These are phyloP conservation scores for Aspergillus pseudoglaucus DNA, from an alignment of 2,329 filamentous ascomycete genomes.

Conservation along the genomic window DNA sequence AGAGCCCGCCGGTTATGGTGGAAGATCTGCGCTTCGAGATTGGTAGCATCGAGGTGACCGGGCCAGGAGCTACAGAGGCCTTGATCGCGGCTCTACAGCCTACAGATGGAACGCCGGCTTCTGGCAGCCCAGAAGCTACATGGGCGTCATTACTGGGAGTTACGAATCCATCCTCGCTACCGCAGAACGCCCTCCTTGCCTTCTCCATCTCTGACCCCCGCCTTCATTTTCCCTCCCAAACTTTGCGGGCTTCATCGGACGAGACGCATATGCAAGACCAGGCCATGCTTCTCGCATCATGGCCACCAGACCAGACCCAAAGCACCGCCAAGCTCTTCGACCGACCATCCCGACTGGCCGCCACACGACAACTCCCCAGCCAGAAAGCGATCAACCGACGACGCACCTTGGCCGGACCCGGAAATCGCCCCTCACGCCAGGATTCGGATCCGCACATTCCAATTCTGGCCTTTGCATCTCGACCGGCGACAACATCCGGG, in stretches of 20 bases:
- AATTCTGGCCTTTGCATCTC: constrained; percentile 60
- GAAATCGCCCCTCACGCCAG: constrained; percentile 53
- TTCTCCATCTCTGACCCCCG: constrained; percentile 76
- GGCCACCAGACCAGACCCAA: constrained; percentile 56
- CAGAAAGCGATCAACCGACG: constrained; percentile 78
- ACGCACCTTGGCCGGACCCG: constrained; percentile 57
- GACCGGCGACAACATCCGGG: constrained; percentile 30
- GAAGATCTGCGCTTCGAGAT: constrained; percentile 66
- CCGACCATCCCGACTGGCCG: constrained; percentile 57
- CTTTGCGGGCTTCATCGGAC: constrained; percentile 36
- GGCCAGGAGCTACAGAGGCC: constrained; percentile 72
- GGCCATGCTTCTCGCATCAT: constrained; percentile 57
- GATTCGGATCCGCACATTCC: constrained; percentile 69
- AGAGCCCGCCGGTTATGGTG: constrained; percentile 55
- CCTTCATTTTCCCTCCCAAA: constrained; percentile 66
- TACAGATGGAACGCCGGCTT: constrained; percentile 10
- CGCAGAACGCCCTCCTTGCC: constrained; percentile 61
- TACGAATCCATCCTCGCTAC: constrained; percentile 63
- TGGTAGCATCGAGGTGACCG: constrained; percentile 63
- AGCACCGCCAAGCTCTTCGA: constrained; percentile 58
- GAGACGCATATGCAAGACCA: constrained; percentile 39
- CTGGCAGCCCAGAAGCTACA: constrained; percentile 28
- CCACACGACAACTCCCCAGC: constrained; percentile 59
- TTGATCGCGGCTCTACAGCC: constrained; percentile 62
- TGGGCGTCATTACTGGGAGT: constrained; percentile 45